These are phyloP conservation scores for Rhodomyrtus psidioides DNA, from an alignment of 441 rosid genomes.

Conservation along the genomic window DNA sequence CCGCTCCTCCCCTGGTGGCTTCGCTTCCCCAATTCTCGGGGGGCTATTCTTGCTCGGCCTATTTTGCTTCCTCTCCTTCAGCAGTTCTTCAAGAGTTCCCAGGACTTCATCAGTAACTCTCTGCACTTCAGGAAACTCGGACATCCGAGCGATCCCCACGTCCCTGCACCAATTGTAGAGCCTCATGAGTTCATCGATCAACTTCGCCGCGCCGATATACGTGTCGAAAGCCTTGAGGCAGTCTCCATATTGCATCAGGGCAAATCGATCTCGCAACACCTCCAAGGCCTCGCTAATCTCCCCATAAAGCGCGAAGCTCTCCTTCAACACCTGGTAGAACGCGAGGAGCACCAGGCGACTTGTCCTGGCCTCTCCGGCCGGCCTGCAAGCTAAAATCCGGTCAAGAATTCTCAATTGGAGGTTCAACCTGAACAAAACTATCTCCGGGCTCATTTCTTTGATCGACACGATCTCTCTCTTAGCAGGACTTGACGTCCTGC, in stretches of 20 bases:
- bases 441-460: constrained; percentile 30
- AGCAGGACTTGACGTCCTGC: constrained; percentile 20
- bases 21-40: constrained; percentile 29
- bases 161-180: constrained; percentile 58
- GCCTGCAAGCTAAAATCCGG: constrained; percentile 32
- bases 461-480: constrained; percentile 3
- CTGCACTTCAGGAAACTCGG: constrained; percentile 54
- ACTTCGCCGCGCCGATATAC: constrained; percentile 39
- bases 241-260: constrained; percentile 44
- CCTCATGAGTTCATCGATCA: constrained; percentile 47
- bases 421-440: constrained; percentile 17
- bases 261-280: constrained; percentile 39
- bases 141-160: constrained; percentile 42
- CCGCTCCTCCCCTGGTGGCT: constrained; percentile 20
- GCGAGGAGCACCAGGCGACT: constrained; percentile 41
- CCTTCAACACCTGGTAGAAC: constrained; percentile 38
- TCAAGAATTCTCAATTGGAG: constrained; percentile 20
- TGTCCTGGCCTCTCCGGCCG: constrained; percentile 40
- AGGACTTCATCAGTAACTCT: constrained; percentile 42
- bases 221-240: constrained; percentile 50
- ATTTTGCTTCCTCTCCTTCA: constrained; percentile 36
- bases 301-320: constrained; percentile 45
- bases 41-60: constrained; percentile 29
- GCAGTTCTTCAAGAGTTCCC: constrained; percentile 41
- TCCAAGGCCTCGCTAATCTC: constrained; percentile 46